These are phyloP conservation scores for Naganishia randhawae DNA, from an alignment of 768 basidiomycete genomes.

Conservation along the genomic window DNA sequence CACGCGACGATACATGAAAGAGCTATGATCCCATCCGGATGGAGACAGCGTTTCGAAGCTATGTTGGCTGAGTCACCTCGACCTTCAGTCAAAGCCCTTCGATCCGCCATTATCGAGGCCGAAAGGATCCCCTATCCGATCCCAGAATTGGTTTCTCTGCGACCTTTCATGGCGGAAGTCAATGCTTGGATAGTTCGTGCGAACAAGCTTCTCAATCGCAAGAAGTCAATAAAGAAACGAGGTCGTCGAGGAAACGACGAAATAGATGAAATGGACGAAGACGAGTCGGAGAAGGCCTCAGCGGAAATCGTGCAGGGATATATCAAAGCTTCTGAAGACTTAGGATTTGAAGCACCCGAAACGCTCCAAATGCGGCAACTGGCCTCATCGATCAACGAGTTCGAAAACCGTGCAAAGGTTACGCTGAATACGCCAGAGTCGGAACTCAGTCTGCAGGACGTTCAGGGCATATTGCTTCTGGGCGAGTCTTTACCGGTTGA, in stretches of 20 bases:
- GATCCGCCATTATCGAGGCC: slow-evolving; percentile 78
- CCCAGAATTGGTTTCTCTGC: slow-evolving; percentile 66
- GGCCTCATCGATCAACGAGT: slow-evolving; percentile 35
- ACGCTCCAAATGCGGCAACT: slow-evolving; percentile 53
- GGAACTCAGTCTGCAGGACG: slow-evolving; percentile 26
- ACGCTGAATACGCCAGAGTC: slow-evolving; percentile 37
- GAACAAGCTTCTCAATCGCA: slow-evolving; percentile 24
- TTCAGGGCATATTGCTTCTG: slow-evolving; percentile 36
- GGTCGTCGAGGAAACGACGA: slow-evolving; percentile 37
- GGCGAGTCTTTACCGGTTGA: slow-evolving; percentile 66
- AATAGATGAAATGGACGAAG: slow-evolving; percentile 36
- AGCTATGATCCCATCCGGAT: slow-evolving; percentile 68
- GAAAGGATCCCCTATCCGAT: slow-evolving; percentile 76
- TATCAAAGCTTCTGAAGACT: slow-evolving; percentile 65
- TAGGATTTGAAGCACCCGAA: slow-evolving; percentile 83
- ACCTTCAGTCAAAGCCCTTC: slow-evolving; percentile 71
- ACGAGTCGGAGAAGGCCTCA: slow-evolving; percentile 64
- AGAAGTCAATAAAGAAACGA: slow-evolving; percentile 40
- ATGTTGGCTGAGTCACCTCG: slow-evolving; percentile 65
- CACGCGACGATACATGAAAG: slow-evolving; percentile 65
- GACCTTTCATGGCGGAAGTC: slow-evolving; percentile 73
- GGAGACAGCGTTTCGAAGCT: slow-evolving; percentile 68
- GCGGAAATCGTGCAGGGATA: slow-evolving; percentile 68
- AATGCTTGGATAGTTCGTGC: slow-evolving; percentile 75
- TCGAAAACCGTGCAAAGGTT: slow-evolving; percentile 39